A percentile compares a stretch with the other conserved stretches of the same genome.
Evolutionary conservation across 306 rosid species (phyloP).

Genomic region (Inga laurina): DNA sequence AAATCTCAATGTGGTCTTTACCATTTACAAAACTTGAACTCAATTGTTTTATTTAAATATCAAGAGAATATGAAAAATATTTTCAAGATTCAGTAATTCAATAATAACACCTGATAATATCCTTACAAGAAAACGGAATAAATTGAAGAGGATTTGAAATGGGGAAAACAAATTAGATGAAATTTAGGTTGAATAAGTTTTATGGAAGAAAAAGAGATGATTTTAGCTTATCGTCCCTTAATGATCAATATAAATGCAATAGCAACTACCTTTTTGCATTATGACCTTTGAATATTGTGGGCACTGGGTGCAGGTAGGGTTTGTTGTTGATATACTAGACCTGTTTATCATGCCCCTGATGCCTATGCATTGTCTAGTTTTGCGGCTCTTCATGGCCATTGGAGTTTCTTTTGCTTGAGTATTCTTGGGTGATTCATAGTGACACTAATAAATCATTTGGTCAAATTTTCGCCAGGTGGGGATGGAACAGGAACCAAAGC

Average conservation of each 20-base stretch:
- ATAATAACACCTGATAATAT: background rate
- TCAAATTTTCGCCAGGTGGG: constrained; percentile 62
- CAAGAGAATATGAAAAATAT: constrained; percentile 8
- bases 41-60: constrained; percentile 13
- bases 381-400: background rate
- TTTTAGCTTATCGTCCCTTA: background rate
- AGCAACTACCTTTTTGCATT: constrained; percentile 10
- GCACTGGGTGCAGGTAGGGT: constrained; percentile 18
- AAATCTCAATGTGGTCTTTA: background rate
- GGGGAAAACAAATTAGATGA: constrained; percentile 5
- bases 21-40: background rate
- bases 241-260: constrained; percentile 6
- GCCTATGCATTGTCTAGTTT: constrained; percentile 3
- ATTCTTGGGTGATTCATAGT: constrained; percentile 24
- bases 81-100: constrained; percentile 26
- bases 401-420: constrained; percentile 2
- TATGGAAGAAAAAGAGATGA: constrained; percentile 11
- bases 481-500: constrained; percentile 53
- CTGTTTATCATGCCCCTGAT: background rate
- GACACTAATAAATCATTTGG: constrained; percentile 32
- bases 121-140: background rate
- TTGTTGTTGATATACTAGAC: background rate
- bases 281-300: background rate
- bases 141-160: constrained; percentile 12
- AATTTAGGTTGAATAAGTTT: background rate